A percentile compares a stretch with the other conserved stretches of the same genome.
These are phyloP conservation scores for Cymbidium sinense DNA, from an alignment of 106 monocot species.

Conservation along the genomic window DNA sequence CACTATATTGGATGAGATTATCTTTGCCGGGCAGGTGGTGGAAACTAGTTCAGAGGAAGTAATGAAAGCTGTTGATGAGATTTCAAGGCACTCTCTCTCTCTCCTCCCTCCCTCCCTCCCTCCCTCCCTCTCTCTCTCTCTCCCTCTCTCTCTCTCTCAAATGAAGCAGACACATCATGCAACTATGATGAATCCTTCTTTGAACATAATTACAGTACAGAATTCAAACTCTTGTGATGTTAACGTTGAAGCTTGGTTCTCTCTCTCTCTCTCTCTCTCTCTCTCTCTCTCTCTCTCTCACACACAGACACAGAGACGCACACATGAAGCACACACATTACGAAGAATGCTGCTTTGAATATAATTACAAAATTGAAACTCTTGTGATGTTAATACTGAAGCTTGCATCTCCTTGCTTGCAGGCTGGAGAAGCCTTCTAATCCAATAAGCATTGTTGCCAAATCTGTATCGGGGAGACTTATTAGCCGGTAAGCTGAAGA, in stretches of 20 bases:
- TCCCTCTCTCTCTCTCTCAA: too few relatives aligned
- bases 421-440: constrained; percentile 67
- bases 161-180: too few relatives aligned
- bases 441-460: constrained; percentile 46
- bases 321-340: too few relatives aligned
- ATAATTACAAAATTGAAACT: background rate
- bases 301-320: too few relatives aligned
- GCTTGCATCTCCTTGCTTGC: background rate
- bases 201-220: background rate
- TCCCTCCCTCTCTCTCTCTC: background rate
- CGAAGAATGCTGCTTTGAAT: background rate
- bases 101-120: constrained; percentile 2
- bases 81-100: constrained; percentile 40
- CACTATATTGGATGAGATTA: constrained; percentile 76
- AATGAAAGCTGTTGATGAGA: constrained; percentile 76
- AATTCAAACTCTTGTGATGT: background rate
- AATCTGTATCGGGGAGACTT: constrained; percentile 53
- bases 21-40: constrained; percentile 83
- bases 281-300: background rate
- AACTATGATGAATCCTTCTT: background rate
- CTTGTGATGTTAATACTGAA: background rate
- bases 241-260: background rate
- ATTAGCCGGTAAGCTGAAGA: constrained; percentile 29
- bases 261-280: background rate
- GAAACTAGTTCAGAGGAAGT: constrained; percentile 89